Evolutionary conservation across 2,329 filamentous ascomycete species (phyloP), one percentile per base, ranked within the genome.

Genomic region (Pleoardoris graminearum): DNA sequence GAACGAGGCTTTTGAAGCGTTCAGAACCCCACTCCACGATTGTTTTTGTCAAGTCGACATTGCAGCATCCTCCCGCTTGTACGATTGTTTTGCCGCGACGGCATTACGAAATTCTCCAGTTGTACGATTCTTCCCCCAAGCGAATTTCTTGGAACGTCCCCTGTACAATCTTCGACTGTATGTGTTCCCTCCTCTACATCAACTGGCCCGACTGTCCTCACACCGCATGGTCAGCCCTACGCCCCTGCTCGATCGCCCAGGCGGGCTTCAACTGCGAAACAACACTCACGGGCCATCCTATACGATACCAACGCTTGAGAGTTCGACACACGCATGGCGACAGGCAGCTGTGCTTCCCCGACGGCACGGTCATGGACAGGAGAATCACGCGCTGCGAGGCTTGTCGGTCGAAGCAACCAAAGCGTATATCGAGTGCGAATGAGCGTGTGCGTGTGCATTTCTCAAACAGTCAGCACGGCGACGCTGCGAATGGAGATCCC

Each of bases 181-280:
- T 43, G 41, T 43, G 41, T n/a, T 32, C 27, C 2, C 8, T 43
- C 11, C 17, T 16, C 11, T 43, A 43, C 27, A 22, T 43, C 41
- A 30, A 30, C 3, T 43, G 41, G 41, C 41, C 41, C 4, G 41
- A 43, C 27, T 43, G 41, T 21, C 27, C 41, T 11, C 41, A 43
- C 23, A 19, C 16, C 3, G 41, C 27, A 7, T 43, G 41, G 25
- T 43, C 41, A 8, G 14, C 21, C 10, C 7, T 43, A 5, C 11
- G 4, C 14, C 41, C 41, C n/a, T 43, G 41, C 16, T 14, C 41
- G 5, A 14, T 22, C 3, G 17, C n/a, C 27, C 3, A 6, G 3
- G 25, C 19, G 4, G 41, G 27, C 8, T 12, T 32, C 4, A 4
- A 3, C 16, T 43, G 25, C 41, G 41, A 32, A 3, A 43, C 27